These are phyloP conservation scores for Pseudozyma hubeiensis DNA, from an alignment of 1,284 basidiomycete genomes.

Conservation along the genomic window DNA sequence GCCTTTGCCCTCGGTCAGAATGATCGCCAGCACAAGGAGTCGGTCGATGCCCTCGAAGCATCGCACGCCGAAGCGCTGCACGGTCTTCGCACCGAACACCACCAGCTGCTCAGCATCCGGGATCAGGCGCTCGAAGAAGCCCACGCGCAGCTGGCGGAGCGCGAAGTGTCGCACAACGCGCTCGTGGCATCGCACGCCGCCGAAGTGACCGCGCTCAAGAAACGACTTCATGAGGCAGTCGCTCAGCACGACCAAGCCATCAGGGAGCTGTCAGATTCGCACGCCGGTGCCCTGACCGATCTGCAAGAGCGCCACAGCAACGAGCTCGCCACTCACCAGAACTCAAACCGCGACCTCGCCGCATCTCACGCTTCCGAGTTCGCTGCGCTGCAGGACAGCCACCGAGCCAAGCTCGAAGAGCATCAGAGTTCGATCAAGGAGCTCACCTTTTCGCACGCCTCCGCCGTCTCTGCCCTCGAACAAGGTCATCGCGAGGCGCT, in stretches of 20 bases:
- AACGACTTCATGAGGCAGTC: conserved; percentile 7
- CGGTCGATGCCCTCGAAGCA: conserved; percentile 29
- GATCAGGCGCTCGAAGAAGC: conserved; percentile 33
- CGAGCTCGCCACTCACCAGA: conserved; percentile 10
- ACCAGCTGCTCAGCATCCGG: conserved; percentile 25
- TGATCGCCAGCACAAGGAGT: conserved; percentile 44
- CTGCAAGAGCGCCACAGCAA: conserved; percentile 14
- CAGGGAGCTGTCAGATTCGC: conserved; percentile 11
- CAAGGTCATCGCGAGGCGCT: conserved; percentile 30
- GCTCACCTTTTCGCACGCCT: conserved; percentile 19
- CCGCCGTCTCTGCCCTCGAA: conserved; percentile 23
- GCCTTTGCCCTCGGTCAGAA: conserved; percentile 40
- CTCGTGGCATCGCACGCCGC: conserved; percentile 13
- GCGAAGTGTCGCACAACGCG: conserved; percentile 14
- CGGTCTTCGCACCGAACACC: conserved; percentile 34
- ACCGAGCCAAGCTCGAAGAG: conserved; percentile 20
- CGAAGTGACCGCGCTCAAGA: conserved; percentile 14
- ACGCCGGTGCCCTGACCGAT: conserved; percentile 16
- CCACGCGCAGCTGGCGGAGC: conserved; percentile 28
- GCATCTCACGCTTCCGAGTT: conserved; percentile 21
- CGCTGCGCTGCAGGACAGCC: conserved; percentile 16
- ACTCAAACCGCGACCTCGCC: conserved; percentile 12
- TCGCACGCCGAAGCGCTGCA: conserved; percentile 29
- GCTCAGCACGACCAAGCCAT: conserved; percentile 16
- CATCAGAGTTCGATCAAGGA: conserved; percentile 19